Base-by-base conservation (phyloP, 495 filamentous ascomycete species). In the Ramalina peruviana region DNA sequence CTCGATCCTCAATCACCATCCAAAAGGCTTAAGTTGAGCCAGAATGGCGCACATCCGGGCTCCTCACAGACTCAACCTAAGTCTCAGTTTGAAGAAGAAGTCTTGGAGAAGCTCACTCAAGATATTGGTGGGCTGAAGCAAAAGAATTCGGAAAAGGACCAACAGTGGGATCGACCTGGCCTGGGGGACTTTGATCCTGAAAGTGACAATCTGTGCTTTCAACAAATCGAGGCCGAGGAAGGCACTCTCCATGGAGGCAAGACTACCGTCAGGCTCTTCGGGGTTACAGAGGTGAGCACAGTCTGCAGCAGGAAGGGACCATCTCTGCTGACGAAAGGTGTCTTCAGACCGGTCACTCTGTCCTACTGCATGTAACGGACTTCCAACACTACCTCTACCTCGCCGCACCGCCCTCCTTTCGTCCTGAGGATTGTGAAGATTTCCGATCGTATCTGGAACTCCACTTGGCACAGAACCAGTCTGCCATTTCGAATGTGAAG, bases 311-410 rank as follows among this genome's bases (percentile, higher is more conserved):
- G 20, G 43, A 37, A 25, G 19, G 9, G 45, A n/a, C 12, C 15
- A 4, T 17, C 23, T 20, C 23, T 40, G 38, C 54, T 53, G 20
- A 52, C 27, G 5, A 33, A 49, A 55, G 20, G 47, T 37, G 38
- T 41, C 39, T 52, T 50, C 47, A 86, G 71, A 67, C 74, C 40
- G 92, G 92, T 53, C 86, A 99, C 67, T 97, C 92, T 1, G 90
- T 95, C 9, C 72, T 97, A 51, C 73, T 99, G 16, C 89, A 99
- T 64, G 88, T 99, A 50, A 95, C 85, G 6, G 86, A 86, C 61
- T 99, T 99, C 65, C 79, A 85, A 51, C 92, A 97, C 64, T 99
- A 99, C 58, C 77, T 99, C 45, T 99, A 94, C 58, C 80, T 97
- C 42, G 82, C 86, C 9, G 92, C 92, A 1, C 92, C 92, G 0